phyloP scores from a whole-genome alignment of 2,329 filamentous ascomycete genomes.

The Penicillium brevicompactum region DNA sequence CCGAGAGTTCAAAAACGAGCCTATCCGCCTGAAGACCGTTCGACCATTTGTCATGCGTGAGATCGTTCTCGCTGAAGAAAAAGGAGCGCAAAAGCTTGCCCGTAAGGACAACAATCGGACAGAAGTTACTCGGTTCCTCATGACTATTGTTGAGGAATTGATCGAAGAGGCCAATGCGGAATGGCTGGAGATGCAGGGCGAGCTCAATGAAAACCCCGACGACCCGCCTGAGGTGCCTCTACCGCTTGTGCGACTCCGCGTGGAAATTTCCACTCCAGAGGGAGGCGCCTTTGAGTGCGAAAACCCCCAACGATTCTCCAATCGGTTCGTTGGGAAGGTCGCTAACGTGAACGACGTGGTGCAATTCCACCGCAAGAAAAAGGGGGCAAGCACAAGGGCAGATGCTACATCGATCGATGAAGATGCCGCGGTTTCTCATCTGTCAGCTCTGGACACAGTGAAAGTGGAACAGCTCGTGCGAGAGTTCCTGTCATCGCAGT shows the following conservation, averaged over 20 bases:
- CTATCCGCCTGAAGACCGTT: conserved; percentile 82
- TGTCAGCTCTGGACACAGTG: conserved; percentile 70
- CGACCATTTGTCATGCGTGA: conserved; percentile 88
- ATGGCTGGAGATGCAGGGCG: conserved; percentile 76
- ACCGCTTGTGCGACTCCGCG: conserved; percentile 83
- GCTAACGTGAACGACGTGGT: conserved; percentile 94
- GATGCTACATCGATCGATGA: conserved; percentile 63
- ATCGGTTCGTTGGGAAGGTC: conserved; percentile 84
- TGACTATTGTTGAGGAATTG: conserved; percentile 77
- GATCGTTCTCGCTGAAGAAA: conserved; percentile 74
- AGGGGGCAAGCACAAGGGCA: conserved; percentile 52
- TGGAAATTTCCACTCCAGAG: conserved; percentile 84
- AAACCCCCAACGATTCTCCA: conserved; percentile 94
- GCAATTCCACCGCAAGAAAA: conserved; percentile 88
- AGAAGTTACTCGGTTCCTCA: conserved; percentile 76
- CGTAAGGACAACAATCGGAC: conserved; percentile 81
- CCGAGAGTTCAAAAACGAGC: conserved; percentile 76
- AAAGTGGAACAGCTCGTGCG: conserved; percentile 87
- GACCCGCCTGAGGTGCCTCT: conserved; percentile 65
- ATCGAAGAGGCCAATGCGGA: conserved; percentile 80
- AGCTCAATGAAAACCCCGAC: conserved; percentile 47
- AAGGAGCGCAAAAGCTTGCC: conserved; percentile 74
- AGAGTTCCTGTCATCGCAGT: conserved; percentile 84
- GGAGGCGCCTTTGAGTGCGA: conserved; percentile 87
- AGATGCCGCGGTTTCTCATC: conserved; percentile 57